A percentile compares a stretch with the other conserved stretches of the same genome.
These are phyloP conservation scores for Discostella pseudostelligera DNA, from an alignment of 108 stramenopile species.

Conservation along the genomic window DNA sequence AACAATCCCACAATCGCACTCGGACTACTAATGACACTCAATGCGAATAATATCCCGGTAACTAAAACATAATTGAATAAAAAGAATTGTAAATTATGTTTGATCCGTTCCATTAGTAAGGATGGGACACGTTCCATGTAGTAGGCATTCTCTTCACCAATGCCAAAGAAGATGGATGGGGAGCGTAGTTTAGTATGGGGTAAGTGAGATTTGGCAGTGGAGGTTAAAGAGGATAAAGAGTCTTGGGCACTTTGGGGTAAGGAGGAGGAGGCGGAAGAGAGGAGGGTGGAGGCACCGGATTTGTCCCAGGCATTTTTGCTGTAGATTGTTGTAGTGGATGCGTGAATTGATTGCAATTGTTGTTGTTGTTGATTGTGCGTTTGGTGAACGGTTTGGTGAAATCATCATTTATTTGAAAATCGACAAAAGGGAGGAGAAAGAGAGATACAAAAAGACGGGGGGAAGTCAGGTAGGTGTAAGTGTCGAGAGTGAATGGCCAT, in stretches of 20 bases:
- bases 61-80: conserved; percentile 81
- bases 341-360: no score
- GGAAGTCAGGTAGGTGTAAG: no score
- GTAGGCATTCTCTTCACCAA: conserved; percentile 84
- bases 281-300: conserved; percentile 67
- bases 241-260: conserved; percentile 84
- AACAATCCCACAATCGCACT: conserved; percentile 77
- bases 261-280: conserved; percentile 51
- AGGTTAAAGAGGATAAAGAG: conserved; percentile 23
- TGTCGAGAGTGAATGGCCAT: no score
- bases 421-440: no score
- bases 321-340: no score
- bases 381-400: no score
- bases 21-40: conserved; percentile 75
- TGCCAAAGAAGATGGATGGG: conserved; percentile 75
- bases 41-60: conserved; percentile 61
- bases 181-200: conserved; percentile 71
- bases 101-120: conserved; percentile 67
- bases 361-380: neutral
- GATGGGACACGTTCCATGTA: conserved; percentile 78
- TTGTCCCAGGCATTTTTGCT: conserved; percentile 85
- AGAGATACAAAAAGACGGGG: no score
- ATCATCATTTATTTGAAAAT: no score
- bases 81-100: conserved; percentile 85
- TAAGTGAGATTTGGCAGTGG: conserved; percentile 54